phyloP scores from a whole-genome alignment of 768 basidiomycete species.

The Polyporus arcularius region DNA sequence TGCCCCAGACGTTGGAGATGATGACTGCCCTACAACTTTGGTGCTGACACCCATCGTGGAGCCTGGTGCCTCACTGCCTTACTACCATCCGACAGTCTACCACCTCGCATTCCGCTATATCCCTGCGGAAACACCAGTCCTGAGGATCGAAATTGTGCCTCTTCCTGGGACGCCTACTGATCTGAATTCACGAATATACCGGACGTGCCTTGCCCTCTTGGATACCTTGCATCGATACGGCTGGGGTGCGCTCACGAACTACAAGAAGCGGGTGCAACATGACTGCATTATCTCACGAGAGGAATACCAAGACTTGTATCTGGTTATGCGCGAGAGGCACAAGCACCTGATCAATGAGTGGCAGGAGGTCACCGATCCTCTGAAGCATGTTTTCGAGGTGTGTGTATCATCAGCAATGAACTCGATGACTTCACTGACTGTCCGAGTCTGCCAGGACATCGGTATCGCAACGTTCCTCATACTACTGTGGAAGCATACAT shows the following conservation, averaged over 20 bases:
- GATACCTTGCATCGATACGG: slow-evolving; percentile 86
- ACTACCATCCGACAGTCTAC: slow-evolving; percentile 84
- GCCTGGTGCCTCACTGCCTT: slow-evolving; percentile 60
- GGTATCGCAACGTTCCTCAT: slow-evolving; percentile 94
- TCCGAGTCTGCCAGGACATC: slow-evolving; percentile 63
- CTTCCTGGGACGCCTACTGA: slow-evolving; percentile 48
- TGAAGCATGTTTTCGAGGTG: slow-evolving; percentile 91
- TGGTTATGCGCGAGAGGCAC: slow-evolving; percentile 82
- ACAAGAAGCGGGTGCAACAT: slow-evolving; percentile 84
- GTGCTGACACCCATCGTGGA: slow-evolving; percentile 61
- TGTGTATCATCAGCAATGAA: not conserved
- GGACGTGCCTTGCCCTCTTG: slow-evolving; percentile 79
- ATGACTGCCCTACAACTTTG: slow-evolving; percentile 33
- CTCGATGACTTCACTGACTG: not conserved
- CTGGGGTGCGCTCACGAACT: slow-evolving; percentile 80
- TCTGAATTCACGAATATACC: slow-evolving; percentile 65
- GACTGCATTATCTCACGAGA: slow-evolving; percentile 79
- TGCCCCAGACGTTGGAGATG: slow-evolving; percentile 18
- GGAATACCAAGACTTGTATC: slow-evolving; percentile 87
- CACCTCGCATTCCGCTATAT: slow-evolving; percentile 85
- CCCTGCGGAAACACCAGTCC: slow-evolving; percentile 23
- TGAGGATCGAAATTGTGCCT: slow-evolving; percentile 64
- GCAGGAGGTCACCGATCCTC: slow-evolving; percentile 81
- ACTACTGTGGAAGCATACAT: slow-evolving; percentile 78
- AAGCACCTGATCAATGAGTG: slow-evolving; percentile 74